Base-by-base conservation (phyloP, 2,329 filamentous ascomycete species). In the Hortaea werneckii region DNA sequence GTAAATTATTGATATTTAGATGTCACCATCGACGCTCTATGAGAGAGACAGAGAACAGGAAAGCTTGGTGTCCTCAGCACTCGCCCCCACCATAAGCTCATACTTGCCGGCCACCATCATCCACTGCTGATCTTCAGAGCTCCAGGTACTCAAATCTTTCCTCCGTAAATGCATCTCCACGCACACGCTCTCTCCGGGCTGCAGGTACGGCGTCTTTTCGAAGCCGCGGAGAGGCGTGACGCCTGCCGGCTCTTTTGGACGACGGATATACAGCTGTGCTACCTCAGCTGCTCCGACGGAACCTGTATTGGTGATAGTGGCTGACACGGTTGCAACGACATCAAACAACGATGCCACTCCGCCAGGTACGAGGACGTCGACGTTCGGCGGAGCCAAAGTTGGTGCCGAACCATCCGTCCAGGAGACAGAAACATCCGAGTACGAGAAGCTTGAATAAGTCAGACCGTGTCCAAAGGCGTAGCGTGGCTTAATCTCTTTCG, bases 391-490 rank as follows among this genome's bases (percentile, higher is more conserved):
- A 9, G 37, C 37, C 8, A 13, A 10, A 20, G 8, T 9, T 20
- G 20, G 13, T n/a, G 11, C 8, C 10, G 20, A 9, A 13, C 8
- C 8, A 13, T 40, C 20, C 10, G 9, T 20, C 8, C 9, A 9
- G 32, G 9, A 12, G 32, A 12, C 32, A 9, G 9, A 13, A 4
- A 40, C 9, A 13, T 10, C 8, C 11, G 37, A 40, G 37, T 40
- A 40, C 9, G 76, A 68, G 62, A 90, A 94, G 1, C 67, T 75
- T 0, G 87, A 87, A 67, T 92, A 94, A 44, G 82, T 86, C 1
- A 95, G 74, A 0, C 89, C 90, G 49, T 81, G 89, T 0, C 90
- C 89, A 56, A 95, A 95, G 41, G 87, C 85, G 60, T 82, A 95
- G 1, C 85, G 82, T 0, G 89, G 89, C 5, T 73, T 72, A 49